These are phyloP conservation scores for Lodderomyces oxycetoniae DNA, from an alignment of 1,139 yeast genomes.

Conservation along the genomic window DNA sequence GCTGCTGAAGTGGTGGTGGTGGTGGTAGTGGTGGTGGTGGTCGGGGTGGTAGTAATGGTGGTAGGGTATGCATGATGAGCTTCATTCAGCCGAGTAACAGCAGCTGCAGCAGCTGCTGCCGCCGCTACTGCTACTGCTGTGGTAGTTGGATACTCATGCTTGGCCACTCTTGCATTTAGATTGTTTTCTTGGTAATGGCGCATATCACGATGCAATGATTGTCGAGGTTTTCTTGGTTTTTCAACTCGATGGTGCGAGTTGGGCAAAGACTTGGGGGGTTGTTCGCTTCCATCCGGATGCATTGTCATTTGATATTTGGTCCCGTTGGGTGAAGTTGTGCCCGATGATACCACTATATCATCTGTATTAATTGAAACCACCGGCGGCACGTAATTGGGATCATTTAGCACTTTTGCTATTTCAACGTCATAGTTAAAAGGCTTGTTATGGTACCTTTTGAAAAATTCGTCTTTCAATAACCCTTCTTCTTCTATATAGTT, in stretches of 20 bases:
- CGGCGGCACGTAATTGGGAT: conserved; percentile 17
- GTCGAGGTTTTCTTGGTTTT: conserved; percentile 2
- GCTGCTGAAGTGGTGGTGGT: background rate
- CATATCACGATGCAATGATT: background rate
- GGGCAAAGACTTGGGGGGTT: background rate
- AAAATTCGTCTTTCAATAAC: conserved; percentile 26
- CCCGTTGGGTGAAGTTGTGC: conserved; percentile 8
- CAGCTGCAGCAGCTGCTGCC: conserved; percentile 6
- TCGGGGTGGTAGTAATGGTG: background rate
- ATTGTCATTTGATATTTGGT: conserved; percentile 12
- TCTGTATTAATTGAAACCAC: conserved; percentile 8
- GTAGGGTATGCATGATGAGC: background rate
- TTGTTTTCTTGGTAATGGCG: conserved; percentile 1
- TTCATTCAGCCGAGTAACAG: background rate
- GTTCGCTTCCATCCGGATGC: conserved; percentile 5
- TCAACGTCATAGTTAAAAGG: conserved; percentile 18
- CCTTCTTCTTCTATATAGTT: conserved; percentile 41
- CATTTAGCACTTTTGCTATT: conserved; percentile 14
- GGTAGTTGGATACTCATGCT: conserved; percentile 1
- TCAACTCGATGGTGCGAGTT: conserved; percentile 1
- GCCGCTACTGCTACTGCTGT: conserved; percentile 1
- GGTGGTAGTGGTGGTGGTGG: background rate
- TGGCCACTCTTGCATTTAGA: too few relatives aligned
- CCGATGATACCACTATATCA: conserved; percentile 8
- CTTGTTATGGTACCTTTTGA: conserved; percentile 17